Evolutionary conservation across 805 yeast species (phyloP), one percentile per base, ranked within the genome.

Genomic region (Yarrowia osloensis): DNA sequence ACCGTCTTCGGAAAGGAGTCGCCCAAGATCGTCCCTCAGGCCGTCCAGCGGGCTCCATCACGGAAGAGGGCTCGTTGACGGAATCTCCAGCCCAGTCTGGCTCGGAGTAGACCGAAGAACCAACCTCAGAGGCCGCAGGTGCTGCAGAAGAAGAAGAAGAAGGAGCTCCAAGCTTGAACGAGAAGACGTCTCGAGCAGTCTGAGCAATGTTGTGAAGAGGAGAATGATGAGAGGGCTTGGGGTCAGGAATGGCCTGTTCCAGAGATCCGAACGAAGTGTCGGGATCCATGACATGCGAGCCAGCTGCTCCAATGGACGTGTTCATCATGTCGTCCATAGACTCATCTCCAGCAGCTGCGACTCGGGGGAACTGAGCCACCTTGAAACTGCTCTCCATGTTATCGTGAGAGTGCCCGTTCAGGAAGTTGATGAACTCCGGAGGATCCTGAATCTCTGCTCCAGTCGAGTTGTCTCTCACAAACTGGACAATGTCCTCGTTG

Each of bases 371-470:
- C 67, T 77, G 74, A 39, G 81, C 80, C 19, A 77, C 70, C 29
- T 72, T 70, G 71, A 74, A 78, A 69, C 33, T 69, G 71, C 37
- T 67, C 67, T 52, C 68, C 35, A 67, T 68, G 26, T 71, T 73
- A 26, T 76, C 80, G 17, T 78, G 74, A 22, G 74, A 70, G 44
- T 78, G 79, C 6, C 85, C 85, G 39, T 77, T 76, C 69, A 81
- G 73, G 73, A 77, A 90, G 73, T 91, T 91, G 37, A 88, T 80
- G 71, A 88, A 90, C 69, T 78, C 81, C 1, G 90, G 87, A 0
- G 89, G 85, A 7, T 82, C 81, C 67, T 81, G 81, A 40, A 88
- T 84, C 68, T 82, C 81, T 68, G 83, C 78, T 0, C 96, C 96
- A 0, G 96, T 89, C 6, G 87, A 88, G 70, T 81, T 81, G 37